Evolutionary conservation across 768 basidiomycete species (phyloP).

Genomic region (Favolaschia claudopus): DNA sequence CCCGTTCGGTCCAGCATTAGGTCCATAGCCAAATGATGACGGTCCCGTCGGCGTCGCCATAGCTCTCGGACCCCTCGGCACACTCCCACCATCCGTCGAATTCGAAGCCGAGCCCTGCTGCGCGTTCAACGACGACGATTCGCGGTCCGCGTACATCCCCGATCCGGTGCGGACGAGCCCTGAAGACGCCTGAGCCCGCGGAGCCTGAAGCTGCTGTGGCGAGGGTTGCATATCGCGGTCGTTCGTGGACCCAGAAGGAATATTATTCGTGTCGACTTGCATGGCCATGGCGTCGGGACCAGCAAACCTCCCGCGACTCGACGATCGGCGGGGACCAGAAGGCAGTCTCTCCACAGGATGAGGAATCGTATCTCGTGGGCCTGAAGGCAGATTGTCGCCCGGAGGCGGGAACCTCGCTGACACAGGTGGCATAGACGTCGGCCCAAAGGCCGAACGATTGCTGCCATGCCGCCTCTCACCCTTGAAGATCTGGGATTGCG

Average conservation of each 20-base stretch:
- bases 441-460: neutral
- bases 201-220: neutral
- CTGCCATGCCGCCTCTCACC: neutral
- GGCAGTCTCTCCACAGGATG: slow-evolving; percentile 7
- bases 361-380: slow-evolving; percentile 11
- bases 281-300: no score
- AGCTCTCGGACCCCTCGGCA: slow-evolving; percentile 20
- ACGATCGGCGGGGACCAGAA: slow-evolving; percentile 11
- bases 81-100: slow-evolving; percentile 4
- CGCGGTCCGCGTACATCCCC: slow-evolving; percentile 23
- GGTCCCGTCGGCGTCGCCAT: slow-evolving; percentile 12
- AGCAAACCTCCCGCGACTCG: no score
- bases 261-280: slow-evolving; percentile 7
- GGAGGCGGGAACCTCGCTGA: slow-evolving; percentile 8
- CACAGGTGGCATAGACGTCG: slow-evolving; percentile 2
- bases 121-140: neutral
- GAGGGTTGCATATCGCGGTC: neutral
- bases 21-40: slow-evolving; percentile 8
- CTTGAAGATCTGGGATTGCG: slow-evolving; percentile 4
- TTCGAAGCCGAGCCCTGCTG: slow-evolving; percentile 8
- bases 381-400: neutral
- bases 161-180: slow-evolving; percentile 20
- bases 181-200: neutral
- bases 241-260: no score
- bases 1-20: neutral